Evolutionary conservation across 2,329 filamentous ascomycete species (phyloP).

Genomic region (Neonectria hederae): DNA sequence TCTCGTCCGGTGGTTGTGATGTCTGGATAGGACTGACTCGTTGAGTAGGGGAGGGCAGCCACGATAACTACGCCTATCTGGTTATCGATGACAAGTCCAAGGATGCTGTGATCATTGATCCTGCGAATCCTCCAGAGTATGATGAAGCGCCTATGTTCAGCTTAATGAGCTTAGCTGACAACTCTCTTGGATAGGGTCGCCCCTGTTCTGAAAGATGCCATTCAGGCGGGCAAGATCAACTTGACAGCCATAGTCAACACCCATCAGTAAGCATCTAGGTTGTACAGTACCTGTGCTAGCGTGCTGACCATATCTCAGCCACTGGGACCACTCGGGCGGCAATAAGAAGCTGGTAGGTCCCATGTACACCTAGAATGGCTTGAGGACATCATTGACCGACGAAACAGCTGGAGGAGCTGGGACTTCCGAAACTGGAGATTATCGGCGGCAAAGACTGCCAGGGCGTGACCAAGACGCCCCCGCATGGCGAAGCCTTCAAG

Average conservation of each 20-base stretch:
- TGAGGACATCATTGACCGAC: slow-evolving; percentile 6
- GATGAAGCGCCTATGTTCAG: slow-evolving; percentile 38
- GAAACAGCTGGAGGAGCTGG: slow-evolving; percentile 54
- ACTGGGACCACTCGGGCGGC: slow-evolving; percentile 93
- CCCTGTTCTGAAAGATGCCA: slow-evolving; percentile 76
- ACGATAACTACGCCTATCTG: slow-evolving; percentile 88
- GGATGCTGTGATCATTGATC: slow-evolving; percentile 82
- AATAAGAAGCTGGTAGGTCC: slow-evolving; percentile 79
- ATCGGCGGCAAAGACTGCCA: slow-evolving; percentile 90
- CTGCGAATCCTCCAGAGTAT: slow-evolving; percentile 81
- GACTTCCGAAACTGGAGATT: slow-evolving; percentile 73
- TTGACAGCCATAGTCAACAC: slow-evolving; percentile 94
- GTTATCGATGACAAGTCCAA: slow-evolving; percentile 81
- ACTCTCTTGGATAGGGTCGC: slow-evolving; percentile 57
- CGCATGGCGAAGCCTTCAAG: slow-evolving; percentile 79
- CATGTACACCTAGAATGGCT: neutral
- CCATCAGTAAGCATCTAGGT: slow-evolving; percentile 78
- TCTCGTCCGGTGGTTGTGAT: neutral
- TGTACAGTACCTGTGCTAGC: neutral
- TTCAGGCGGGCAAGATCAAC: slow-evolving; percentile 77
- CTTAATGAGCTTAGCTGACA: slow-evolving; percentile 14
- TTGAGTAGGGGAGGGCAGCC: slow-evolving; percentile 74
- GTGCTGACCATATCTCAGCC: slow-evolving; percentile 61
- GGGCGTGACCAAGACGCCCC: slow-evolving; percentile 79
- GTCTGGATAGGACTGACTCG: slow-evolving; percentile 19